Conservation (phyloP, 2,329 filamentous ascomycete genomes). For the Colletotrichum somersetense region DNA sequence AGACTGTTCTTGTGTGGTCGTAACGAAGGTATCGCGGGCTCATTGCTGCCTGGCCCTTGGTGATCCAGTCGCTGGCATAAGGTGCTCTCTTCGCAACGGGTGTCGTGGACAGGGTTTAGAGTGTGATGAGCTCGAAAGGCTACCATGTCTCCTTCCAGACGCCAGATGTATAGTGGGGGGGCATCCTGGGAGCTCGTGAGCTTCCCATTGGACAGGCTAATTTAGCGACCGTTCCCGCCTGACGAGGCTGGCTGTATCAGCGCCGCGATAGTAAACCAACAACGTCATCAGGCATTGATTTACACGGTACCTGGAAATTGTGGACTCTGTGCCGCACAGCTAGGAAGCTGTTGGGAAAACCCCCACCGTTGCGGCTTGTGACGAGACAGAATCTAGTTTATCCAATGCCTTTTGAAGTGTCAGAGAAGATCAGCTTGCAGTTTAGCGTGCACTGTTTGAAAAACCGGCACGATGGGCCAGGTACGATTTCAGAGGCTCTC, state of each 20-base stretch:
- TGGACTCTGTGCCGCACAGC: neutral
- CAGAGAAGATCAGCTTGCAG: neutral
- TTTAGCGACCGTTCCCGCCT: slow-evolving; percentile 35
- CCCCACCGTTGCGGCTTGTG: neutral
- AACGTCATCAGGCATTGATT: slow-evolving; percentile 37
- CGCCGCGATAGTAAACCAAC: slow-evolving; percentile 19
- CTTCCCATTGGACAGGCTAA: slow-evolving; percentile 37
- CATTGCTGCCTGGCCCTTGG: slow-evolving; percentile 45
- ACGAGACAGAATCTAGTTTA: neutral
- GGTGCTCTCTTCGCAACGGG: slow-evolving; percentile 42
- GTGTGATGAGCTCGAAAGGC: slow-evolving; percentile 36
- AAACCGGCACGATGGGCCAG: neutral
- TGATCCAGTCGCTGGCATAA: slow-evolving; percentile 5
- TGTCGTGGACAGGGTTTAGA: slow-evolving; percentile 15
- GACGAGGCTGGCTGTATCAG: slow-evolving; percentile 34
- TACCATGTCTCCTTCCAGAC: slow-evolving; percentile 40
- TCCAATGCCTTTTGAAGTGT: neutral
- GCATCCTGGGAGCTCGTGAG: slow-evolving; percentile 33
- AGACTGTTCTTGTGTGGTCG: slow-evolving; percentile 26
- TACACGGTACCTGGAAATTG: slow-evolving; percentile 8
- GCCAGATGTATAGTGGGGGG: slow-evolving; percentile 38
- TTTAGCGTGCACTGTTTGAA: neutral
- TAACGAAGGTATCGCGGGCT: slow-evolving; percentile 41
- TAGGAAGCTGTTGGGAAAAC: neutral
- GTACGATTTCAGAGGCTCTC: neutral